phyloP scores from a whole-genome alignment of 345 rosid species.

The Gossypium ekmanianum region DNA sequence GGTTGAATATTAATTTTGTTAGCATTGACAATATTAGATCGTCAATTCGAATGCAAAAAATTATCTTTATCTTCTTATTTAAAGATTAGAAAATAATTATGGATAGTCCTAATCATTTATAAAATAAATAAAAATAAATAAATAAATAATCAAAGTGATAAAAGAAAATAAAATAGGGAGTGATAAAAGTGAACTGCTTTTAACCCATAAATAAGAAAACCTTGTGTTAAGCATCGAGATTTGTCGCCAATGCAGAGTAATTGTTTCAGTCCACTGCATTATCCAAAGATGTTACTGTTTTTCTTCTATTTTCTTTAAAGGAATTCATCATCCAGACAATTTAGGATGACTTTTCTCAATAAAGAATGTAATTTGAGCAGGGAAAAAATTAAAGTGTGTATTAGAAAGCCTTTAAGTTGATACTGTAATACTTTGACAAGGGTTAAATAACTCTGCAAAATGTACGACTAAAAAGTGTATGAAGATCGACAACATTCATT shows the following conservation, averaged over 20 bases:
- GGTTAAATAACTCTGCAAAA: not conserved
- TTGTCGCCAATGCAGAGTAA: not conserved
- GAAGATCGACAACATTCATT: slow-evolving; percentile 13
- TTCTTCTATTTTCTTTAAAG: not conserved
- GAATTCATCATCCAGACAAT: not conserved
- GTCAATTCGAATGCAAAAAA: accelerated
- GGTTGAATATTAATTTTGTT: too few species aligned
- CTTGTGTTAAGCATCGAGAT: too few species aligned
- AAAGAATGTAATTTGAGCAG: not conserved
- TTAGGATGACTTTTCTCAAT: not conserved
- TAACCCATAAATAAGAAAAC: too few species aligned
- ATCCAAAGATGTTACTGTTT: not conserved
- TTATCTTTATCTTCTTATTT: too few species aligned
- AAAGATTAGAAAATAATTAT: too few species aligned
- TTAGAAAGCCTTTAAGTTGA: not conserved
- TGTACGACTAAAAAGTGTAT: not conserved
- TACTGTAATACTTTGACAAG: not conserved
- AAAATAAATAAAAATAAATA: too few species aligned
- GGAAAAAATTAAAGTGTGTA: not conserved
- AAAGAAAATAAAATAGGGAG: too few species aligned
- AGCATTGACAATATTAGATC: too few species aligned
- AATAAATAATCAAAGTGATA: too few species aligned
- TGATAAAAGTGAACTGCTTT: too few species aligned
- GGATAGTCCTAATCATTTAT: too few species aligned
- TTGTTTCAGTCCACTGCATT: too few species aligned